Percentiles rank a stretch among this genome's conserved stretches.
Evolutionary conservation across 495 filamentous ascomycete genomes (phyloP).

Genomic region (Penicillium crystallinum): DNA sequence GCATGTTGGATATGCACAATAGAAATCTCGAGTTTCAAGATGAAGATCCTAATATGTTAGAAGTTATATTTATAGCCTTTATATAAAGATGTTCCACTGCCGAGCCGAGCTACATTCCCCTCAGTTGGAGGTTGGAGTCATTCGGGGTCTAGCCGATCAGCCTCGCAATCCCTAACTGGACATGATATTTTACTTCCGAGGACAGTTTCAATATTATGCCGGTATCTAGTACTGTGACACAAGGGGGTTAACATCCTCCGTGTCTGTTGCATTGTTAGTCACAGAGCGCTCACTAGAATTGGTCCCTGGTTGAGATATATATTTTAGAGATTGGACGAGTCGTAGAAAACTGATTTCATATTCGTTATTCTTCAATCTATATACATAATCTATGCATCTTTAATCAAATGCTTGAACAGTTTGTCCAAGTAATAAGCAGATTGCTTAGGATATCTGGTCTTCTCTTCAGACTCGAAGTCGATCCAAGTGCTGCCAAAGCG

Average conservation of each 20-base stretch:
- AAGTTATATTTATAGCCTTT: background rate
- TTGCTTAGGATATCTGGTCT: constrained; percentile 43
- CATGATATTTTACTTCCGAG: too few relatives aligned
- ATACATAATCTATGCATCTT: constrained; percentile 3
- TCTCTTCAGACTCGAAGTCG: constrained; percentile 41
- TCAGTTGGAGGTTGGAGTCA: constrained; percentile 24
- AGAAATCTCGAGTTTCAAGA: too few relatives aligned
- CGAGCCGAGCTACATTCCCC: constrained; percentile 2
- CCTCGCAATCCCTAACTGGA: constrained; percentile 14
- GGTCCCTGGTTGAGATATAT: background rate
- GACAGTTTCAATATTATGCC: too few relatives aligned
- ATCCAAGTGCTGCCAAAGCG: constrained; percentile 42
- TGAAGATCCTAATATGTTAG: too few relatives aligned
- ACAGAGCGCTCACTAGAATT: too few relatives aligned
- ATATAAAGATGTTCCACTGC: background rate
- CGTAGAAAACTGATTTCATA: background rate
- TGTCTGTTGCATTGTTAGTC: too few relatives aligned
- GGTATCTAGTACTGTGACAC: too few relatives aligned
- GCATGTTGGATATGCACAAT: background rate
- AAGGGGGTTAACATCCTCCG: too few relatives aligned
- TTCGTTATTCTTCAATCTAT: background rate
- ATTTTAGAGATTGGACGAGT: background rate
- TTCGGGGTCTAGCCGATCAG: constrained; percentile 17
- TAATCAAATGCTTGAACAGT: constrained; percentile 38
- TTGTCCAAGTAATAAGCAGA: constrained; percentile 40